Conservation (phyloP, 2,329 filamentous ascomycete genomes). For the Teratosphaeria destructans region DNA sequence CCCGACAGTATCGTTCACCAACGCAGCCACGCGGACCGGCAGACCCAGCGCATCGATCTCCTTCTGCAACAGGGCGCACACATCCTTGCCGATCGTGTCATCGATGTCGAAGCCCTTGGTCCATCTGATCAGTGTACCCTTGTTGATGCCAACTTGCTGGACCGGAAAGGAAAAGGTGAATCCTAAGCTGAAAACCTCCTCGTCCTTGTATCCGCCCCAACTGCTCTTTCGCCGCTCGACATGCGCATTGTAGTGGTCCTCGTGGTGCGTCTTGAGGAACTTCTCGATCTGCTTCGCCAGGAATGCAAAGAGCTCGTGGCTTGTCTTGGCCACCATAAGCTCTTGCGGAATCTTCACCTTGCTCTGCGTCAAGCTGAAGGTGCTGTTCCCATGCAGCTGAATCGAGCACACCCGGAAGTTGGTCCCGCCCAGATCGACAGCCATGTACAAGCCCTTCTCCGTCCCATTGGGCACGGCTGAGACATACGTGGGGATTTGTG, state of each 20-base stretch:
- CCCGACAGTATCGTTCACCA: slow-evolving; percentile 96
- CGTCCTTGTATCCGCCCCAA: slow-evolving; percentile 33
- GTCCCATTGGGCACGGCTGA: slow-evolving; percentile 93
- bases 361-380: slow-evolving; percentile 84
- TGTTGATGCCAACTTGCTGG: slow-evolving; percentile 88
- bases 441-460: slow-evolving; percentile 94
- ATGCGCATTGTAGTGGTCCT: slow-evolving; percentile 70
- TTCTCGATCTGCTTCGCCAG: slow-evolving; percentile 83
- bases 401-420: slow-evolving; percentile 98
- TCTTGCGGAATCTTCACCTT: slow-evolving; percentile 85
- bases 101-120: slow-evolving; percentile 97
- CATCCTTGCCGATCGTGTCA: slow-evolving; percentile 90
- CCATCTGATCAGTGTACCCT: slow-evolving; percentile 88
- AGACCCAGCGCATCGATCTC: slow-evolving; percentile 81
- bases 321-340: slow-evolving; percentile 80
- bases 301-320: slow-evolving; percentile 82
- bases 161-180: slow-evolving; percentile 99
- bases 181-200: slow-evolving; percentile 83
- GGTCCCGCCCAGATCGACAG: slow-evolving; percentile 94
- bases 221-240: slow-evolving; percentile 24
- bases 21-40: slow-evolving; percentile 85
- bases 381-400: slow-evolving; percentile 83
- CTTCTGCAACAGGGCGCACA: slow-evolving; percentile 76
- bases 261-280: slow-evolving; percentile 80
- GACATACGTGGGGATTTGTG: slow-evolving; percentile 95